These are phyloP conservation scores for Lasiosphaeria ovina DNA, from an alignment of 495 filamentous ascomycete genomes.

Conservation along the genomic window DNA sequence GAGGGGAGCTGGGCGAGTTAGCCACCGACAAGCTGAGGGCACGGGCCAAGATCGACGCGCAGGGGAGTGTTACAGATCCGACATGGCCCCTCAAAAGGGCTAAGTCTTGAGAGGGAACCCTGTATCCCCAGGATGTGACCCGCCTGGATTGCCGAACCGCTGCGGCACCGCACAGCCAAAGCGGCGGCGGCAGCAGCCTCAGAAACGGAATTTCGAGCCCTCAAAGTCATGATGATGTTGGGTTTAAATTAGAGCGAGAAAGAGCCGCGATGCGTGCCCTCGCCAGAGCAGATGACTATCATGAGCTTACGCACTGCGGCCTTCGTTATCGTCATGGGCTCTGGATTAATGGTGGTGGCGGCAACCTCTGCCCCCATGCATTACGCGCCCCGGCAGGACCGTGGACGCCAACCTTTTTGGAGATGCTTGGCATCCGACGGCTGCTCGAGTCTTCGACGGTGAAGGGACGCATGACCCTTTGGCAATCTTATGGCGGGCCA, in stretches of 20 bases:
- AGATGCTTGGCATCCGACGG: slow-evolving; percentile 3
- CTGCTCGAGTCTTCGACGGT: not conserved
- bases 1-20: slow-evolving; percentile 1
- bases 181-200: not conserved
- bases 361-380: too few relatives aligned
- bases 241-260: slow-evolving; percentile 41
- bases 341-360: not conserved
- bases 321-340: not conserved
- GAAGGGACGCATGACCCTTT: not conserved
- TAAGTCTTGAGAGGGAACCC: slow-evolving; percentile 8
- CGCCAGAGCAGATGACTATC: slow-evolving; percentile 14
- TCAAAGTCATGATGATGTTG: not conserved
- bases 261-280: slow-evolving; percentile 34
- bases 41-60: slow-evolving; percentile 29
- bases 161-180: not conserved
- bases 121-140: not conserved
- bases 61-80: slow-evolving; percentile 34
- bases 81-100: slow-evolving; percentile 23
- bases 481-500: not conserved
- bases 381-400: not conserved
- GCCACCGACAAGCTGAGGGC: slow-evolving; percentile 12
- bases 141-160: slow-evolving; percentile 3
- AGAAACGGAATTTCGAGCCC: not conserved
- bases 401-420: not conserved
- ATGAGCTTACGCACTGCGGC: slow-evolving; percentile 9